A percentile compares a stretch with the other conserved stretches of the same genome.
These are phyloP conservation scores for Phytophthora quininea DNA, from an alignment of 352 stramenopile species.

Conservation along the genomic window DNA sequence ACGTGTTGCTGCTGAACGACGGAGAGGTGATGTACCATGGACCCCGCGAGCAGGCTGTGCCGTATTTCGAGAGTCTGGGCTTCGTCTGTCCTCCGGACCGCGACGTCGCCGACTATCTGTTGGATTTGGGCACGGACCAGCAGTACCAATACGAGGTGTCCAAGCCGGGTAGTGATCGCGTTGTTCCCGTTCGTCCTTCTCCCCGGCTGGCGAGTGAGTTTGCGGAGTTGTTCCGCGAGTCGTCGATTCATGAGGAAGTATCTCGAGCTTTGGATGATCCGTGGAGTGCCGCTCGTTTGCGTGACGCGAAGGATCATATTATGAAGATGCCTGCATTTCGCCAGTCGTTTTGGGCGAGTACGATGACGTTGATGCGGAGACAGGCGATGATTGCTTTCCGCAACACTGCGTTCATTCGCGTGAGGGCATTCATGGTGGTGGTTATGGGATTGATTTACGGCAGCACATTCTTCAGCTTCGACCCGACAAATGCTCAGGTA, in stretches of 20 bases:
- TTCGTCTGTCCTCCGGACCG: slow-evolving; percentile 31
- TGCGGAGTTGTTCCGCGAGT: slow-evolving; percentile 21
- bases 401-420: slow-evolving; percentile 29
- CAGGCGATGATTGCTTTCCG: slow-evolving; percentile 51
- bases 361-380: slow-evolving; percentile 37
- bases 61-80: slow-evolving; percentile 47
- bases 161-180: slow-evolving; percentile 8
- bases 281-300: slow-evolving; percentile 7
- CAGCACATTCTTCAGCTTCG: slow-evolving; percentile 36
- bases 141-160: slow-evolving; percentile 25
- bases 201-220: slow-evolving; percentile 24
- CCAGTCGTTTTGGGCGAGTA: slow-evolving; percentile 59
- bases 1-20: slow-evolving; percentile 71
- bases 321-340: slow-evolving; percentile 47
- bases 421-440: slow-evolving; percentile 28
- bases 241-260: slow-evolving; percentile 28
- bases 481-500: slow-evolving; percentile 25
- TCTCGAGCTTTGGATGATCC: slow-evolving; percentile 66
- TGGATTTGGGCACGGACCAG: slow-evolving; percentile 29
- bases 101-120: slow-evolving; percentile 19
- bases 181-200: not conserved
- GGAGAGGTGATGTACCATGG: slow-evolving; percentile 66
- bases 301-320: slow-evolving; percentile 37
- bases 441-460: slow-evolving; percentile 37
- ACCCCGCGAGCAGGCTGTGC: slow-evolving; percentile 38